Evolutionary conservation across 768 basidiomycete genomes (phyloP).

Genomic region (Russula compacta): DNA sequence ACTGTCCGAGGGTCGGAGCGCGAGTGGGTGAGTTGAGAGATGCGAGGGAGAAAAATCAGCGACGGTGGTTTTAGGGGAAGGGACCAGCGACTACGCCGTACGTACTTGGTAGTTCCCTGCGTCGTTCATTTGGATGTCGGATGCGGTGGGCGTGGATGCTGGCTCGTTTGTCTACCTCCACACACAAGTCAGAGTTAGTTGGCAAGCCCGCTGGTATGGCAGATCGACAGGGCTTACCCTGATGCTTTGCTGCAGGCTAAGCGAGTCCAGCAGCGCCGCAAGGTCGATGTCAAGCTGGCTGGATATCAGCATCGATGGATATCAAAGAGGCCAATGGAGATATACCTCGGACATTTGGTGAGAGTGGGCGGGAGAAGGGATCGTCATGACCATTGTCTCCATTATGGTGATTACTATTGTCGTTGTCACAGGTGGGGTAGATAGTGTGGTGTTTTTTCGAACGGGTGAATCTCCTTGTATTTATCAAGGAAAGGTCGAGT

Average conservation of each 20-base stretch:
- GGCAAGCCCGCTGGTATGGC: not conserved
- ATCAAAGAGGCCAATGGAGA: not conserved
- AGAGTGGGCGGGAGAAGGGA: constrained; percentile 14
- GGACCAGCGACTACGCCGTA: no score
- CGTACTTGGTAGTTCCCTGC: constrained; percentile 17
- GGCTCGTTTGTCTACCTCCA: constrained; percentile 21
- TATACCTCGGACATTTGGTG: constrained; percentile 15
- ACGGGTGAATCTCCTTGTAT: constrained; percentile 5
- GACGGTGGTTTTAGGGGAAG: no score
- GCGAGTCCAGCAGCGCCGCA: constrained; percentile 12
- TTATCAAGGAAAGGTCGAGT: constrained; percentile 9
- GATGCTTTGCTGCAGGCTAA: constrained; percentile 17
- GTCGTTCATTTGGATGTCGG: constrained; percentile 20
- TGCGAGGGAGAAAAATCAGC: no score
- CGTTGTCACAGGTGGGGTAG: not conserved
- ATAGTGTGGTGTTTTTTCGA: not conserved
- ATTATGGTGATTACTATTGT: not conserved
- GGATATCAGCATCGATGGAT: not conserved
- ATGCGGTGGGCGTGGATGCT: constrained; percentile 1
- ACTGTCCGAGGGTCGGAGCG: not conserved
- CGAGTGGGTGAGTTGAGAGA: not conserved
- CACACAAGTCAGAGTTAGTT: constrained; percentile 4
- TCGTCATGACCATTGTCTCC: constrained; percentile 18
- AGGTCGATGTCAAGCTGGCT: constrained; percentile 19
- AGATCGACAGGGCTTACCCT: constrained; percentile 10